These are phyloP conservation scores for Camelina hispida DNA, from an alignment of 345 rosid genomes.

Conservation along the genomic window DNA sequence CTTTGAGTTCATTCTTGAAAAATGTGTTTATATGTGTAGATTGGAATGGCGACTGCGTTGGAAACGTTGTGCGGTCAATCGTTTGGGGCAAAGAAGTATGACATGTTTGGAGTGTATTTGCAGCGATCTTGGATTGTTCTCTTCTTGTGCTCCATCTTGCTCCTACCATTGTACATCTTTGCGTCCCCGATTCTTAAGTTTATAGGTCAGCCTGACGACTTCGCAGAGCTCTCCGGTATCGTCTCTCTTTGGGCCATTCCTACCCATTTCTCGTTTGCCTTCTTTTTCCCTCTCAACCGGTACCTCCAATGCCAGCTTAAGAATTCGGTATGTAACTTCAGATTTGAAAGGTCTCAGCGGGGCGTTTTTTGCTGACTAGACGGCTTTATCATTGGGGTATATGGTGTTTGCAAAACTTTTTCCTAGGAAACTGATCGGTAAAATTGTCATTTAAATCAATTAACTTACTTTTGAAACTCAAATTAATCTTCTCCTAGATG, in stretches of 20 bases:
- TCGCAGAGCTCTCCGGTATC: constrained; percentile 62
- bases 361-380: neutral
- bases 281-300: constrained; percentile 71
- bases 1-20: neutral
- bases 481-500: neutral
- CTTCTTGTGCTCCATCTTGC: constrained; percentile 51
- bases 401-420: neutral
- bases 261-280: constrained; percentile 74
- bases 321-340: constrained; percentile 10
- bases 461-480: neutral
- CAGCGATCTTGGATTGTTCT: constrained; percentile 82
- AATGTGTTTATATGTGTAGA: constrained; percentile 38
- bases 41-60: constrained; percentile 78
- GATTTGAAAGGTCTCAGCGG: neutral
- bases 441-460: neutral
- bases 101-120: constrained; percentile 77
- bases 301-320: constrained; percentile 73
- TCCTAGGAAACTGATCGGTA: neutral
- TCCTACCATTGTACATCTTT: constrained; percentile 60
- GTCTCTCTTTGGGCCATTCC: constrained; percentile 66
- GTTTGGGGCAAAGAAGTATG: constrained; percentile 67
- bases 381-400: neutral
- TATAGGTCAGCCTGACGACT: constrained; percentile 69
- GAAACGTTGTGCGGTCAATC: constrained; percentile 56
- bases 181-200: constrained; percentile 61